Conservation (phyloP, 164 flowering plant species). For the Houttuynia cordata region DNA sequence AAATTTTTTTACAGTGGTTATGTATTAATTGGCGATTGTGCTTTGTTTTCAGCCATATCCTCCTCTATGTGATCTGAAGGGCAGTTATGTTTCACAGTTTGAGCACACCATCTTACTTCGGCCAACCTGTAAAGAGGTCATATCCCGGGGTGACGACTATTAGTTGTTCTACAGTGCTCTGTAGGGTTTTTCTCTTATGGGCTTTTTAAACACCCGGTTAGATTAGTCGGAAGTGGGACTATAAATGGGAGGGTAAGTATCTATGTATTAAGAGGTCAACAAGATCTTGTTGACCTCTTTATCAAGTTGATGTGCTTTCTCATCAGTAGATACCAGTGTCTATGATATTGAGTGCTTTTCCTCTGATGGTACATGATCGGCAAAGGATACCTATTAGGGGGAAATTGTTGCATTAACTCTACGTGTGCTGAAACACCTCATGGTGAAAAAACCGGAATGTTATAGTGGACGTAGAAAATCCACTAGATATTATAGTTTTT, state of each 20-base stretch:
- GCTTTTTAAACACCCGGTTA: not conserved
- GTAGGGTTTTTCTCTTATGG: not conserved
- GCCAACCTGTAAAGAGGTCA: constrained; percentile 95
- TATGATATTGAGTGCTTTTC: no score
- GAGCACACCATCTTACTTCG: constrained; percentile 93
- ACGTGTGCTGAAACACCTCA: no score
- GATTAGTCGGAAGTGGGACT: not conserved
- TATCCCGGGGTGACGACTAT: constrained; percentile 88
- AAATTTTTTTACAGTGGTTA: not conserved
- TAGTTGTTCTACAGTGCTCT: constrained; percentile 6
- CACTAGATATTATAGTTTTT: no score
- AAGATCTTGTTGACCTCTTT: no score
- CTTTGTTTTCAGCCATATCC: constrained; percentile 60
- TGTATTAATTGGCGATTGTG: not conserved
- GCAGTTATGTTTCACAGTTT: constrained; percentile 91
- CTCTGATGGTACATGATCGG: no score
- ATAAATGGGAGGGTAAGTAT: not conserved
- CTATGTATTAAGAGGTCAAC: not conserved
- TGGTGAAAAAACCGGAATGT: no score
- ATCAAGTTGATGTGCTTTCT: no score
- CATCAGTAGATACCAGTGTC: no score
- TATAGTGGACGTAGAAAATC: no score
- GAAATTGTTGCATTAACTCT: no score
- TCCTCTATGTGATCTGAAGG: constrained; percentile 78
- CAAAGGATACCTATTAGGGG: no score